These are phyloP conservation scores for Alternaria brassicae DNA, from an alignment of 2,329 filamentous ascomycete species.

Conservation along the genomic window DNA sequence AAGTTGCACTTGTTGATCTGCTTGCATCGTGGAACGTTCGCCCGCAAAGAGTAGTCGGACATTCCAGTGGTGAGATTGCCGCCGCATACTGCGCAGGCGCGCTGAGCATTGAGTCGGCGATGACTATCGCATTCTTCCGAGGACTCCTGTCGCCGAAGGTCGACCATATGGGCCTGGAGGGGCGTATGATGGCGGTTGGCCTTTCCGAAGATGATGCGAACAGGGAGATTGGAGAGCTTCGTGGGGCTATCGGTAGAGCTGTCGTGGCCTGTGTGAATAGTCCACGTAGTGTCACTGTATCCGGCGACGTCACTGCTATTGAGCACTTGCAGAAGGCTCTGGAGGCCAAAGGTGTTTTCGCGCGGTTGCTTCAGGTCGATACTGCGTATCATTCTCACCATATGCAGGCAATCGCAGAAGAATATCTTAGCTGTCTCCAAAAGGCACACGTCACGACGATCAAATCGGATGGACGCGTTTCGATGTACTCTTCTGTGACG, in stretches of 20 bases:
- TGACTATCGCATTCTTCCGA: constrained; percentile 23
- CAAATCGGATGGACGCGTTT: neutral
- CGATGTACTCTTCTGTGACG: constrained; percentile 28
- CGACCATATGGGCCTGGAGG: constrained; percentile 12
- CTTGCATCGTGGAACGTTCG: constrained; percentile 21
- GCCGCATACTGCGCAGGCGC: constrained; percentile 31
- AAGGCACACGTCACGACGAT: constrained; percentile 5
- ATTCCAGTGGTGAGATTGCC: constrained; percentile 40
- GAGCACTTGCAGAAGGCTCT: constrained; percentile 42
- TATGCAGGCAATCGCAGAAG: constrained; percentile 38
- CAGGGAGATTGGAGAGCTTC: constrained; percentile 5
- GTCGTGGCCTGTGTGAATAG: constrained; percentile 49
- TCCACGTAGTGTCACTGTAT: constrained; percentile 54
- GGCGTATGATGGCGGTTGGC: constrained; percentile 44
- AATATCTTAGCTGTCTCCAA: constrained; percentile 21
- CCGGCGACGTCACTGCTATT: constrained; percentile 53
- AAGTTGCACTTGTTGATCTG: constrained; percentile 33
- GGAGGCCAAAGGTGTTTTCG: constrained; percentile 49
- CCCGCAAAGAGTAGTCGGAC: constrained; percentile 28
- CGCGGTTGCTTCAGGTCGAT: constrained; percentile 50
- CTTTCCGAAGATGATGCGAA: constrained; percentile 24
- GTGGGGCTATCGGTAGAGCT: constrained; percentile 23
- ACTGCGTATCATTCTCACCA: constrained; percentile 58
- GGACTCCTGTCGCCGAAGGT: constrained; percentile 13
- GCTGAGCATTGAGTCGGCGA: constrained; percentile 12